Base-by-base conservation (phyloP, 208 protist genomes). In the Crithidia thermophila region DNA sequence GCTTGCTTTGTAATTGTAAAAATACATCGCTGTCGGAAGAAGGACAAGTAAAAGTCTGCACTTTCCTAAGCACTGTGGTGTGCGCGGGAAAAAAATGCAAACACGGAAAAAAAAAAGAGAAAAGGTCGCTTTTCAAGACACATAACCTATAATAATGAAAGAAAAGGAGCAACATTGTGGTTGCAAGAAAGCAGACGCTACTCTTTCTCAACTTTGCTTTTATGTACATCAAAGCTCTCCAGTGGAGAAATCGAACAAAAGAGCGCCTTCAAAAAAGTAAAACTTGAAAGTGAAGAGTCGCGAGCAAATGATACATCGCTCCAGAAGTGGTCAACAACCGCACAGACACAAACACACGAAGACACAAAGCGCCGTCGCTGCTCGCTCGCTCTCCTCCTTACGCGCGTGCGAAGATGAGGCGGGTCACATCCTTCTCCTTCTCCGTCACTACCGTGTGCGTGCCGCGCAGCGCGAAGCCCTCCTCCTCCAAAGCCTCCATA, bases 401-500 rank as follows among this genome's bases (percentile, higher is more conserved):
- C 7, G 62, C 49, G 14, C 84, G 79, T n/a, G 73, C 79, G 50
- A 95, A 95, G 53, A 95, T 88, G 39, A 95, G 65, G 11, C 85
- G 83, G 2, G 87, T 90, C 11, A 82, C 53, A 43, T 93, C 87
- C 69, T 92, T 91, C 31, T 87, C 85, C 31, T 50, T 67, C 10
- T 84, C 82, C 45, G 60, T 72, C 40, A 69, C 55, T 10, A 93
- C 34, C 0, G 79, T 77, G 69, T 88, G 78, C 39, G 78, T 81
- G n/a, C 87, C 80, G 30, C 81, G 79, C 69, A 95, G 60, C 25
- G 68, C 70, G 64, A 79, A 95, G 42, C 85, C 89, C 60, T 95
- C 89, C 60, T 82, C 82, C 68, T 91, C 82, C 23, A 95, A 66
- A 0, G 84, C 65, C 47, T 84, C 79, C 53, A 91, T 90, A 14